A percentile compares a stretch with the other conserved stretches of the same genome.
These are phyloP conservation scores for Aspergillus pseudoterreus DNA, from an alignment of 2,329 filamentous ascomycete genomes.

Conservation along the genomic window DNA sequence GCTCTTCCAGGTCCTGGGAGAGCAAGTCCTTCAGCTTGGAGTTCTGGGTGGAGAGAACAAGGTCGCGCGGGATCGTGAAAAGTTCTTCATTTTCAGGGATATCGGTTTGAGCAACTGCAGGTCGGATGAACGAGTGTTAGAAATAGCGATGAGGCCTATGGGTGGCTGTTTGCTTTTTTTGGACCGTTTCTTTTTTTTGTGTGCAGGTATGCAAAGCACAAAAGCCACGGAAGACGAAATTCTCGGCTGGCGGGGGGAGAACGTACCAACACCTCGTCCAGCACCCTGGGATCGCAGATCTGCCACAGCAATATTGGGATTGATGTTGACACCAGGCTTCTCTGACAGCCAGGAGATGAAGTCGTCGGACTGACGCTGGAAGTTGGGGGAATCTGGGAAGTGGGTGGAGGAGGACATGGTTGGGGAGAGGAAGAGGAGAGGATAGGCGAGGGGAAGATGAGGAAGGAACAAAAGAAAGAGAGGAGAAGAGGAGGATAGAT, in stretches of 20 bases:
- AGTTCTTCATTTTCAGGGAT: slow-evolving; percentile 72
- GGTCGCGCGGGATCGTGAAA: slow-evolving; percentile 71
- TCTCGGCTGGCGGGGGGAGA: slow-evolving; percentile 14
- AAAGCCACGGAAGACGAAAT: slow-evolving; percentile 6
- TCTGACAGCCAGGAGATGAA: slow-evolving; percentile 58
- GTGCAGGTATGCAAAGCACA: not conserved
- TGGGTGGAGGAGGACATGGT: slow-evolving; percentile 35
- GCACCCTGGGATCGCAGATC: slow-evolving; percentile 55
- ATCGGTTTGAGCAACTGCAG: slow-evolving; percentile 64
- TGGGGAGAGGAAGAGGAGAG: slow-evolving; percentile 11
- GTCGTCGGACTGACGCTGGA: slow-evolving; percentile 44
- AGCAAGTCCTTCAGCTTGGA: slow-evolving; percentile 62
- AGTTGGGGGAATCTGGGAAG: slow-evolving; percentile 34
- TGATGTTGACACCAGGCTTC: slow-evolving; percentile 52
- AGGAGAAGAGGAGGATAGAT: slow-evolving; percentile 5
- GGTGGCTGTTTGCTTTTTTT: not conserved
- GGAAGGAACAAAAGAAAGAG: not conserved
- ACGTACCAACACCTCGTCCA: slow-evolving; percentile 63
- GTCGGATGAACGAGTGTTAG: slow-evolving; percentile 18
- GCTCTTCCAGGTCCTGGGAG: slow-evolving; percentile 50
- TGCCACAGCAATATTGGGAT: slow-evolving; percentile 54
- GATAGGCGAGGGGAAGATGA: not conserved
- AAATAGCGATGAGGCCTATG: not conserved
- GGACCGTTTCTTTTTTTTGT: not conserved
- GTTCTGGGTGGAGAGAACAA: slow-evolving; percentile 69